Evolutionary conservation across 495 filamentous ascomycete genomes (phyloP).

Genomic region (Tuber umbilicatum): DNA sequence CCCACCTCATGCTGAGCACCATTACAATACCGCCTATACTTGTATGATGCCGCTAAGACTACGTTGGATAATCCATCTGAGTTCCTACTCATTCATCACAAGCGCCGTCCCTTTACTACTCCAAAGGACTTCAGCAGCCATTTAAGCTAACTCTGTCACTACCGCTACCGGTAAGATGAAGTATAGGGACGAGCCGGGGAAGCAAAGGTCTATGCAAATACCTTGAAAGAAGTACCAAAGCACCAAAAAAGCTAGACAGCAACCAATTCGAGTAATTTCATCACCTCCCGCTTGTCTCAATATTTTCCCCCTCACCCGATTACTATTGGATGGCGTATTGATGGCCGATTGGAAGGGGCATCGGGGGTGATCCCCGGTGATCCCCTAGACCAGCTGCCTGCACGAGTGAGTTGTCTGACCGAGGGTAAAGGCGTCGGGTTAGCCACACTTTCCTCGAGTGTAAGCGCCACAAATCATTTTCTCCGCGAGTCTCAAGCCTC

Average conservation of each 20-base stretch:
- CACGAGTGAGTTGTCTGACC: conserved; percentile 14
- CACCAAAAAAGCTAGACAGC: too few relatives aligned
- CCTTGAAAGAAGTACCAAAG: too few relatives aligned
- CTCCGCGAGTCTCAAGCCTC: conserved; percentile 15
- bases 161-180: too few relatives aligned
- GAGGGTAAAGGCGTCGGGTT: conserved; percentile 3
- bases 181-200: too few relatives aligned
- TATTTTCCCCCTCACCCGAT: too few relatives aligned
- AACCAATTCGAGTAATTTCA: too few relatives aligned
- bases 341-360: neutral
- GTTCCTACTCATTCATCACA: neutral
- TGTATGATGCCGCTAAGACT: neutral
- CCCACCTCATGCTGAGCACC: neutral
- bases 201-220: too few relatives aligned
- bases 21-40: neutral
- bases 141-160: neutral
- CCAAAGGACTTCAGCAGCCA: neutral
- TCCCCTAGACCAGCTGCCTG: neutral
- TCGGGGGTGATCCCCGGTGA: neutral
- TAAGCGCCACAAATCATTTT: neutral
- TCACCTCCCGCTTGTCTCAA: too few relatives aligned
- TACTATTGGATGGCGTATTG: neutral
- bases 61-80: neutral
- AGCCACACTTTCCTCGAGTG: neutral
- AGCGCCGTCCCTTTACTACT: neutral